Evolutionary conservation across 768 basidiomycete genomes (phyloP), one percentile per base, ranked within the genome.

Genomic region (Lentinus tigrinus): DNA sequence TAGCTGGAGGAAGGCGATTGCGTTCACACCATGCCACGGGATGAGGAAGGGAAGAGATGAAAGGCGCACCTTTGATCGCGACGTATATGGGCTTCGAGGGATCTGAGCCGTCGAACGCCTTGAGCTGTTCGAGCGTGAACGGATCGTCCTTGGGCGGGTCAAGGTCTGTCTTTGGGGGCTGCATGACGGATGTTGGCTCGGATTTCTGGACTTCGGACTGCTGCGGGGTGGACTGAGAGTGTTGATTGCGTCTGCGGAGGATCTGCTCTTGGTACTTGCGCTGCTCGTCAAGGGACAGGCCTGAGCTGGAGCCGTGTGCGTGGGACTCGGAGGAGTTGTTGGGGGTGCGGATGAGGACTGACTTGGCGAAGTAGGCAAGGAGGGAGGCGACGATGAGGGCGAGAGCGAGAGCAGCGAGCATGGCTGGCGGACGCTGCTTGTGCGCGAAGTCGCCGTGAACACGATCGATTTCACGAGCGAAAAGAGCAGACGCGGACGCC

Each of bases 31-130:
- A 1, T 40, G 28, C 14, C 3, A 17, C 19, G 24, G 4, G 4
- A 19, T 11, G 10, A 2, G 13, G 43, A 13, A 26, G 37, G 28
- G 24, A 26, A 43, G 23, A 4, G 26, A 13, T 48, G 7, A 47
- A 1, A 42, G 62, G 64, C 69, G 42, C 57, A 87, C 92, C 93
- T 80, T 97, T 98, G 76, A 98, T 95, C 28, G 93, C 88, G 42
- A 98, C 89, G 64, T 89, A 94, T 60, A 98, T 91, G 0, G 93
- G 91, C 64, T 83, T 84, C 39, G 72, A 66, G 0, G 78, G 69
- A 61, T 86, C 82, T 0, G 77, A 75, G 17, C 95, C 95, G 71
- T 95, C 85, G 70, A 78, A 94, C 65, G 78, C 61, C 38, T 79
- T 85, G 58, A 98, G 78, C 62, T 90, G 73, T 60, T 81, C 81